Conservation (phyloP, 148 eudicot species). For the Polygonum maritimum region DNA sequence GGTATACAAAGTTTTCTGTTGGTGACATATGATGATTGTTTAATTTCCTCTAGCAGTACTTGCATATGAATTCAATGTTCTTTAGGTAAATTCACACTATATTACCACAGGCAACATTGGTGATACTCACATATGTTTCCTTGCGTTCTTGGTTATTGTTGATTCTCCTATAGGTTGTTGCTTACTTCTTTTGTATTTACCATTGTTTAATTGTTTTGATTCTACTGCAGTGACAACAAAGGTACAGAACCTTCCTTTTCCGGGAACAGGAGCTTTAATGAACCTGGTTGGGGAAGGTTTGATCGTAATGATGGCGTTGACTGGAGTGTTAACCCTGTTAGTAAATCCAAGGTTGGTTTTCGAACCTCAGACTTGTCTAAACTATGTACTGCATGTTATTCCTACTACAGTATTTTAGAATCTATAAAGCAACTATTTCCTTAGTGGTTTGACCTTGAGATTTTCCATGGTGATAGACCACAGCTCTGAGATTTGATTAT, state of each 20-base stretch:
- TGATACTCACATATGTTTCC: background rate
- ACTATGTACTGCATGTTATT: background rate
- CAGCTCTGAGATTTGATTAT: background rate
- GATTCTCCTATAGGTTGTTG: background rate
- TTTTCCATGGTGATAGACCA: background rate
- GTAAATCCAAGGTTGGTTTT: slow-evolving; percentile 43
- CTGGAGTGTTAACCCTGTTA: slow-evolving; percentile 39
- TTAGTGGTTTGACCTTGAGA: background rate
- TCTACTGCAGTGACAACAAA: slow-evolving; percentile 46
- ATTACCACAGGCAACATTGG: background rate
- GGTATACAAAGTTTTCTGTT: slow-evolving; percentile 24
- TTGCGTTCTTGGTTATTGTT: background rate
- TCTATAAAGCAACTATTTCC: background rate
- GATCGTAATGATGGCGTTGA: slow-evolving; percentile 54
- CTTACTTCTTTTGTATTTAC: background rate
- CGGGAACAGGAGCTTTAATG: slow-evolving; percentile 55
- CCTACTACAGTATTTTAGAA: background rate
- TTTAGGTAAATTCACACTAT: background rate
- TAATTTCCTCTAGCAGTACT: background rate
- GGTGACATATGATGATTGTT: background rate
- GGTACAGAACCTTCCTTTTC: slow-evolving; percentile 45
- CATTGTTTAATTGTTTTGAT: background rate
- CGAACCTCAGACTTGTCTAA: background rate
- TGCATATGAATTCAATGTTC: background rate
- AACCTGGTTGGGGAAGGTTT: slow-evolving; percentile 55